Evolutionary conservation across 1,284 basidiomycete species (phyloP), one percentile per base, ranked within the genome.

Genomic region (Ceratobasidium sp.): DNA sequence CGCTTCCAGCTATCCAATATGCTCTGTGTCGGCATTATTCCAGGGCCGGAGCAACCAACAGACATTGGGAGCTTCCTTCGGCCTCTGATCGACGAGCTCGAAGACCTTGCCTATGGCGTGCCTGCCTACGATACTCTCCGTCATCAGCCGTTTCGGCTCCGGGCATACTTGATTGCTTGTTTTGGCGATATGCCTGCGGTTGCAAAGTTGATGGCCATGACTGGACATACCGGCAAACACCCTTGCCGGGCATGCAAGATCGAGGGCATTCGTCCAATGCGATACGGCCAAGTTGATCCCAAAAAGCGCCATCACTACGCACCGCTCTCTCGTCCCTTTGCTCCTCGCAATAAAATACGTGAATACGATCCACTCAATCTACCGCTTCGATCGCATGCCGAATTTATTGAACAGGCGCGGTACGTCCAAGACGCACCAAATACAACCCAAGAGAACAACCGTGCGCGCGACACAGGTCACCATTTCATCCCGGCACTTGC

Each of bases 141-240:
- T 49, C 9, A 13, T 33, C 18, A 4, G 33, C 20, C 68, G 3
- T 78, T 80, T 44, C 28, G 4, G 2, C 72, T 80, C 2, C 77
- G 49, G 33, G 67, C 68, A 4, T 76, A 78, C 67, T 42, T 73
- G 4, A 44, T 78, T 1, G 56, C 53, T 1, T 61, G 66, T 0
- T 77, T 77, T 67, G 78, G 80, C 1, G 75, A 80, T 39, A 80
- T 80, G 73, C 80, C 80, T 26, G 78, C 80, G 12, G 68, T 75
- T 23, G 73, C 80, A n/a, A 77, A 77, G 39, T 51, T 77, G 15
- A 79, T 67, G 56, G 49, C 58, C 33, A 77, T 77, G 44, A 80
- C 79, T 23, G 75, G 77, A 1, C 80, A 77, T 49, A 80, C 79
- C 33, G 78, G 77, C 49, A 69, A 77, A 53, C 39, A 18, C 7